These are phyloP conservation scores for Astrothelium macrocarpum DNA, from an alignment of 495 filamentous ascomycete genomes.

Conservation along the genomic window DNA sequence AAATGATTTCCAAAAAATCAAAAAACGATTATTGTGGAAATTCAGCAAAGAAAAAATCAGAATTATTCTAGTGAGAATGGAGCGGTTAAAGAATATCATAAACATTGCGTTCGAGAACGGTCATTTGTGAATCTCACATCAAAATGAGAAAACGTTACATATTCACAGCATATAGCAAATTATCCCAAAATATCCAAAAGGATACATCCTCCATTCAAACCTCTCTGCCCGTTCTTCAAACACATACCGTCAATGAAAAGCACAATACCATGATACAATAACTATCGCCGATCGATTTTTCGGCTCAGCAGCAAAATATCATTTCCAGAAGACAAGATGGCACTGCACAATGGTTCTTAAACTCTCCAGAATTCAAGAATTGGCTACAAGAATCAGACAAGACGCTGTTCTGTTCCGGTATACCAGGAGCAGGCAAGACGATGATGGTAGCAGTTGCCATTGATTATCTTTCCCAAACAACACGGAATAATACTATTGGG, in stretches of 20 bases:
- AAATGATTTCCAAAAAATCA: constrained; percentile 15
- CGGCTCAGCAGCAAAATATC: constrained; percentile 30
- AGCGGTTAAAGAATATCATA: constrained; percentile 25
- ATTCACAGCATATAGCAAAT: constrained; percentile 13
- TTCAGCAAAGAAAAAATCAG: constrained; percentile 24
- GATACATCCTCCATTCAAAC: constrained; percentile 6
- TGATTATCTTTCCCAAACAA: constrained; percentile 20
- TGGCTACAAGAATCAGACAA: constrained; percentile 26
- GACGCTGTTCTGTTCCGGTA: constrained; percentile 34
- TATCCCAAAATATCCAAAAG: constrained; percentile 18
- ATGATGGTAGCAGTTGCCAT: constrained; percentile 25
- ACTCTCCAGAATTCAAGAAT: constrained; percentile 29
- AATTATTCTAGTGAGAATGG: constrained; percentile 22
- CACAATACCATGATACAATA: background rate
- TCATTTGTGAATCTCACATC: constrained; percentile 23
- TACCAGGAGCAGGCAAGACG: constrained; percentile 31
- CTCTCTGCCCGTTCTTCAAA: background rate
- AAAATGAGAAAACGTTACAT: background rate
- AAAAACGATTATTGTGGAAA: constrained; percentile 22
- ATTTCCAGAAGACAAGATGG: constrained; percentile 29
- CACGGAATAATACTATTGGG: constrained; percentile 17
- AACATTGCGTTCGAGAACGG: constrained; percentile 25
- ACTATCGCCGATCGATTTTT: constrained; percentile 8
- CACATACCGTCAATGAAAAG: constrained; percentile 2
- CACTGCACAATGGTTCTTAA: constrained; percentile 36